Percentiles rank a stretch among this genome's conserved stretches.
These are phyloP conservation scores for Ceratobasidium sp. DNA, from an alignment of 1,284 basidiomycete genomes.

Conservation along the genomic window DNA sequence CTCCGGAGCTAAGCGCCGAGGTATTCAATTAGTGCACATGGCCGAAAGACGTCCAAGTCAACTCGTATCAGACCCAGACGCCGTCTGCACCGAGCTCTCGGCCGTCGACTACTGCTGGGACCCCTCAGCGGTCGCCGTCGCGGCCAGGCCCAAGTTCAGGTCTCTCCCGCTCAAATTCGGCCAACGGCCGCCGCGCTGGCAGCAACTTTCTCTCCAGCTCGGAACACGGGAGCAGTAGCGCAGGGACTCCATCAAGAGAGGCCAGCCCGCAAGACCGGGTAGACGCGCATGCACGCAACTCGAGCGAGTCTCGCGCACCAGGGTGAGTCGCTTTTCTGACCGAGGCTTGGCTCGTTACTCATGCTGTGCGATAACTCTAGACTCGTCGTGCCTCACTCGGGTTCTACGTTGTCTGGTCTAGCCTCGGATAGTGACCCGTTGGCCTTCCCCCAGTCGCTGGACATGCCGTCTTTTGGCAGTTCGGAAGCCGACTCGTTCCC, in stretches of 20 bases:
- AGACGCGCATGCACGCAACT: slow-evolving; percentile 30
- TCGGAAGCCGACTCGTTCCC: slow-evolving; percentile 38
- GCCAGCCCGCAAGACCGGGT: slow-evolving; percentile 36
- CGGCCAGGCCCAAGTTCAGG: slow-evolving; percentile 34
- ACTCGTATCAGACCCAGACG: slow-evolving; percentile 40
- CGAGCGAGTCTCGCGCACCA: slow-evolving; percentile 34
- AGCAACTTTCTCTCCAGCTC: slow-evolving; percentile 37
- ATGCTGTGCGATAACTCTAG: neutral
- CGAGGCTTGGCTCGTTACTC: neutral
- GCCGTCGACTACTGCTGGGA: slow-evolving; percentile 40
- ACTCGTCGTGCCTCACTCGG: slow-evolving; percentile 32
- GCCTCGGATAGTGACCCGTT: slow-evolving; percentile 9
- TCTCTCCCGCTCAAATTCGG: slow-evolving; percentile 34
- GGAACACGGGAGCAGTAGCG: slow-evolving; percentile 36
- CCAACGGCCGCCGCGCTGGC: slow-evolving; percentile 34
- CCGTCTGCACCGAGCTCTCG: slow-evolving; percentile 41
- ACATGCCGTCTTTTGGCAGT: slow-evolving; percentile 36
- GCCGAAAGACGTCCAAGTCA: slow-evolving; percentile 65
- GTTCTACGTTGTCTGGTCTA: slow-evolving; percentile 31
- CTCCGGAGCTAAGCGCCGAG: slow-evolving; percentile 20
- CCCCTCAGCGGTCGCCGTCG: slow-evolving; percentile 35
- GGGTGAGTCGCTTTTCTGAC: slow-evolving; percentile 25
- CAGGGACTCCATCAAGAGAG: slow-evolving; percentile 37
- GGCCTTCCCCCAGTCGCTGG: slow-evolving; percentile 24
- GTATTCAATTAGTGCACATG: slow-evolving; percentile 72